Evolutionary conservation across 1,284 basidiomycete genomes (phyloP).

Genomic region (Rhodofomes roseus): DNA sequence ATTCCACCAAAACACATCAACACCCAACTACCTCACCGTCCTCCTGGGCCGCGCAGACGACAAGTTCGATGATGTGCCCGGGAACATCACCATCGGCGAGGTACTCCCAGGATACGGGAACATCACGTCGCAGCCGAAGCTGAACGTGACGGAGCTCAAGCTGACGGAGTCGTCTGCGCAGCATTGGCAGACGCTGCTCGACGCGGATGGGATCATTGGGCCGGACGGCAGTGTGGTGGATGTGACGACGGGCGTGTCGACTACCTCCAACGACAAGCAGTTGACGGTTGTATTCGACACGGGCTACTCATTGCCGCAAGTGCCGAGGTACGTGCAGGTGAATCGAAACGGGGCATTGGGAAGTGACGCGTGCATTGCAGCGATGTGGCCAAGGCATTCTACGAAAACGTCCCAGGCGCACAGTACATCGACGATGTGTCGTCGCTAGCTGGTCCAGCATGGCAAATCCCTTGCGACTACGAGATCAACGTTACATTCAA

Average conservation of each 20-base stretch:
- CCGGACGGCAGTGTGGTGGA: constrained; percentile 38
- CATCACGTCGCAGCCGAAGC: constrained; percentile 27
- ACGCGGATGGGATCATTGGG: constrained; percentile 27
- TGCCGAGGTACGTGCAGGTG: constrained; percentile 38
- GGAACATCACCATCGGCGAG: constrained; percentile 34
- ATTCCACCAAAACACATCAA: constrained; percentile 50
- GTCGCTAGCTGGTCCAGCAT: constrained; percentile 39
- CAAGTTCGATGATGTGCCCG: constrained; percentile 20
- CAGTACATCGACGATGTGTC: constrained; percentile 35
- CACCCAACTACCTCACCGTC: constrained; percentile 55
- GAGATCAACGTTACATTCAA: constrained; percentile 58
- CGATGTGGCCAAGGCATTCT: constrained; percentile 47
- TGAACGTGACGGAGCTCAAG: constrained; percentile 24
- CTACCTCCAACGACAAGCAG: constrained; percentile 38
- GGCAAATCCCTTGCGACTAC: constrained; percentile 50
- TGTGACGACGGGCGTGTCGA: constrained; percentile 37
- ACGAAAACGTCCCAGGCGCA: constrained; percentile 43
- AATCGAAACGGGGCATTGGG: not conserved
- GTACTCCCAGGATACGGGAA: constrained; percentile 26
- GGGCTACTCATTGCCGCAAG: constrained; percentile 57
- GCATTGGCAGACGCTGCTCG: constrained; percentile 31
- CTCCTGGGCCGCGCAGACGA: constrained; percentile 26
- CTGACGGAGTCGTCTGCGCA: constrained; percentile 18
- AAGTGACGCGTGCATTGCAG: constrained; percentile 25
- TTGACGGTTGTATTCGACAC: constrained; percentile 53